phyloP scores from a whole-genome alignment of 495 filamentous ascomycete species.

The Tuber magnatum region DNA sequence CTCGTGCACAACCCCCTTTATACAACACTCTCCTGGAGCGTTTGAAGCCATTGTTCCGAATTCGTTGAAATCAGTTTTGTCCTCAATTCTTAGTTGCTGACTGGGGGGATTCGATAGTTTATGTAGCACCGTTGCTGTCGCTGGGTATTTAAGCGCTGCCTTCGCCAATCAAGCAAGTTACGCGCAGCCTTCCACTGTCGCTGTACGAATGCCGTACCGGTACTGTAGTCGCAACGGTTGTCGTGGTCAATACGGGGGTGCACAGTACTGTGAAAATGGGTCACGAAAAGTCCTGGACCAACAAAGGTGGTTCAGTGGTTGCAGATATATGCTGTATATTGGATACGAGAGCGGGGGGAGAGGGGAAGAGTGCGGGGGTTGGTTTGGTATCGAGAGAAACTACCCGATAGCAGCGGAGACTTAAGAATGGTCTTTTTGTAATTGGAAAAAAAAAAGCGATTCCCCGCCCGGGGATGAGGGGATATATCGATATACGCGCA shows the following conservation, averaged over 20 bases:
- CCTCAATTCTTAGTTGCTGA: background rate
- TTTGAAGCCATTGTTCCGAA: slow-evolving; percentile 45
- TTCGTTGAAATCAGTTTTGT: background rate
- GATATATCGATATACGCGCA: background rate
- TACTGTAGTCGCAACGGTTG: background rate
- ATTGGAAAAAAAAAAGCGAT: background rate
- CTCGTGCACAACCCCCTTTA: slow-evolving; percentile 45
- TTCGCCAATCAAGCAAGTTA: background rate
- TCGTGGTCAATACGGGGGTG: background rate
- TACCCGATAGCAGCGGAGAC: background rate
- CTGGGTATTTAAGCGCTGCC: background rate
- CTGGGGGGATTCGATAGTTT: background rate
- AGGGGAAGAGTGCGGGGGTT: background rate
- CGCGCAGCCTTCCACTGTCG: background rate
- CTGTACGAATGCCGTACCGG: background rate
- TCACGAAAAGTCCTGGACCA: background rate
- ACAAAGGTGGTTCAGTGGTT: no score
- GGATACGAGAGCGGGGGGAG: background rate
- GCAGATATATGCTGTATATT: background rate
- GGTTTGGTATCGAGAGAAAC: background rate
- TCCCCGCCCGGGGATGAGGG: background rate
- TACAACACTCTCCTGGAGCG: slow-evolving; percentile 45
- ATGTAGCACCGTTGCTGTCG: background rate
- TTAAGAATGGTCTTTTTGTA: background rate
- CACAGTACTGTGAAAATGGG: background rate